Base-by-base conservation (phyloP, 2,329 filamentous ascomycete genomes). In the Epichloe gansuensis region DNA sequence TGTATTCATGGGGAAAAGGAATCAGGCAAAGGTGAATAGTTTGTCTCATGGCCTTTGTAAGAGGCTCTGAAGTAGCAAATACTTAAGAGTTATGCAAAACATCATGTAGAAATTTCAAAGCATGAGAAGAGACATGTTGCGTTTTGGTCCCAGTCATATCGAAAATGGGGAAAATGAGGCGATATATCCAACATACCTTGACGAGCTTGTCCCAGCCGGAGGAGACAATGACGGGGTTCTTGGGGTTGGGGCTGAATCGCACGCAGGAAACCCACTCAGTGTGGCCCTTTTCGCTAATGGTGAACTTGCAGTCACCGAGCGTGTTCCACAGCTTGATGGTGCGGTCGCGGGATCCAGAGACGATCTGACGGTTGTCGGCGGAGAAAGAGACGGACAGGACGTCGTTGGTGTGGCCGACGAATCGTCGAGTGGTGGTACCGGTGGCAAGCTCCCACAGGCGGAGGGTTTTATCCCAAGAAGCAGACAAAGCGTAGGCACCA, bases 51-150 rank as follows among this genome's bases (percentile, higher is more conserved):
- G 89, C 90, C 81, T 72, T 72, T 15, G 6, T 25, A 1, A 69
- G 71, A 69, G 82, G 89, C 89, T 98, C 93, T 96, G 91, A 97
- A 98, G 93, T 97, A 97, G 93, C 93, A 97, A 97, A 97, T 97
- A 97, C 90, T 89, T 89, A 77, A 70, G 72, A 74, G 73, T 58
- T 69, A 82, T 86, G 83, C 81, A 86, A 82, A 85, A 80, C 91
- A 97, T 97, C 91, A 89, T 93, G 71, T 82, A 35, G 49, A 54
- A 47, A 36, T 5, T 41, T 41, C 36, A 21, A 35, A 34, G 5
- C 13, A 43, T n/a, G 39, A 27, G 9, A 39, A 27, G 55, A 53
- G 9, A 51, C 38, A 17, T 21, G 12, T 52, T 42, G 17, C 41
- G 44, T 38, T 51, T 8, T 52, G 34, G 52, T 15, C 39, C 34